Base-by-base conservation (phyloP, 129 eudicot species). In the Dittrichia graveolens region DNA sequence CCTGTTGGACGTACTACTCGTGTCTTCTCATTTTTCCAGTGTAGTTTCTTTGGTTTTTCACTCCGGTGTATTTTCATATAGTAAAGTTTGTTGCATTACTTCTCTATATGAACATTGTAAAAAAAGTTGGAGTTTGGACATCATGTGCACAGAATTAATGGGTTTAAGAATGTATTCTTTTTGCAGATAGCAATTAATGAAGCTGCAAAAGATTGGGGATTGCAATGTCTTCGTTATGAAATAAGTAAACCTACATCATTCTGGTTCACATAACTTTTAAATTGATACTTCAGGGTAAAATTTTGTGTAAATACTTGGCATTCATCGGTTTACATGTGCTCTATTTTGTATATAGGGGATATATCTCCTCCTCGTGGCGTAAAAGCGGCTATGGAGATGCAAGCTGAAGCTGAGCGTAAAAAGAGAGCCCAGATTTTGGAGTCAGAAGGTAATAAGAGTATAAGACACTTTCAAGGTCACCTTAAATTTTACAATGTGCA, bases 401-500 rank as follows among this genome's bases (percentile, higher is more conserved):
- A 90, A 82, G 99, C 97, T 11, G 99, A 95, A 83, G 99, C 99
- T 43, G 99, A 95, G 76, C 95, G 99, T 62, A 95, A 83, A 72
- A 95, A 84, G 82, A 86, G 99, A 83, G 99, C 99, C 69, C 91
- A 83, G 78, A 78, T 95, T 72, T 46, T 95, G 49, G 96, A 91
- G 78, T 89, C 99, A 1, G 99, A 95, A 91, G 99, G 99, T 95
- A 69, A 58, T 43, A 16, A n/a, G n/a, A n/a, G n/a, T n/a, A n/a
- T n/a, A n/a, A 8, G 13, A 31, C 42, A 14, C 6, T 44, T 15
- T 63, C 31, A 18, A 5, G 16, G 39, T 55, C 18, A 44, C 47
- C 49, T 75, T 1, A 11, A 11, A 15, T 6, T 5, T 54, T 6
- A 6, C 14, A 9, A 3, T 7, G 4, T 56, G 59, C 10, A 3